phyloP scores from a whole-genome alignment of 192 early-diverging fungal species.

The Podila horticola region DNA sequence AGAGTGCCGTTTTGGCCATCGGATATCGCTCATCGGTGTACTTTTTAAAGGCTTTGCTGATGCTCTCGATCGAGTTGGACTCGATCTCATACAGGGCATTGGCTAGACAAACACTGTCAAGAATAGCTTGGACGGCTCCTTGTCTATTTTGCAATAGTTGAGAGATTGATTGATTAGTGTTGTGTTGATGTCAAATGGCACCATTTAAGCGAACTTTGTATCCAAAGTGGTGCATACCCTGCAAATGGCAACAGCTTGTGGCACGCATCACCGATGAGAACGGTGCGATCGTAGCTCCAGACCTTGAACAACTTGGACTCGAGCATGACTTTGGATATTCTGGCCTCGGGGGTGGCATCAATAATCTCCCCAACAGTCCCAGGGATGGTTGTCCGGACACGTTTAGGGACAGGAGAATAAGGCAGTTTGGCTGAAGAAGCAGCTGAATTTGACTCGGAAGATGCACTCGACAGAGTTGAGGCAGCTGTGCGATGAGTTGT shows the following conservation, averaged over 20 bases:
- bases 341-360: conserved; percentile 30
- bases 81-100: conserved; percentile 48
- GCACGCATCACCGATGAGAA: conserved; percentile 48
- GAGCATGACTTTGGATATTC: conserved; percentile 51
- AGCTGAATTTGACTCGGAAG: not conserved
- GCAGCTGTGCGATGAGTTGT: not conserved
- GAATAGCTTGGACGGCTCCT: conserved; percentile 39
- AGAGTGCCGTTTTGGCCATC: conserved; percentile 11
- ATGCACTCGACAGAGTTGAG: not conserved
- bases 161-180: no score
- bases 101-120: conserved; percentile 29
- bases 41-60: conserved; percentile 34
- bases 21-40: conserved; percentile 28
- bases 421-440: not conserved
- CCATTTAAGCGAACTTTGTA: no score
- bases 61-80: conserved; percentile 14
- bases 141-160: conserved; percentile 11
- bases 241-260: conserved; percentile 50
- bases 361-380: conserved; percentile 42
- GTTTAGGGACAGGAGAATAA: not conserved
- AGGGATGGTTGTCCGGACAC: conserved; percentile 14
- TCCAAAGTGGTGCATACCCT: conserved; percentile 11
- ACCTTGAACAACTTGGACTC: conserved; percentile 47
- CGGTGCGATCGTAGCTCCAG: conserved; percentile 48
- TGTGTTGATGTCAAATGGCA: no score